These are phyloP conservation scores for Podospora bellae-mahoneyi DNA, from an alignment of 495 filamentous ascomycete genomes.

Conservation along the genomic window DNA sequence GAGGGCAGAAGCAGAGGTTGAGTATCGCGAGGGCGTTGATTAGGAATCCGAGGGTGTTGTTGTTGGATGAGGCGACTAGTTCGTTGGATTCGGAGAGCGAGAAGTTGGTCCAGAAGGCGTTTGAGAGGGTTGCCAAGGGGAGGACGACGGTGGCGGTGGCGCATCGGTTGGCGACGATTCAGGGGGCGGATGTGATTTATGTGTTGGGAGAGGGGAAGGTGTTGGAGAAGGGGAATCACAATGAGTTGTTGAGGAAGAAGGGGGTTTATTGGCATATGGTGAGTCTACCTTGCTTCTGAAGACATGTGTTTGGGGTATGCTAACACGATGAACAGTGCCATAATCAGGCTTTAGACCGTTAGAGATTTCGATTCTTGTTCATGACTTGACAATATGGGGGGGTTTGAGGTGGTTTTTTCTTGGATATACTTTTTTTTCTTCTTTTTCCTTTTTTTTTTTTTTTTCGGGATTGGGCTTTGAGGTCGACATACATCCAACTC, in stretches of 20 bases:
- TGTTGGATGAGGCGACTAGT: conserved; percentile 77
- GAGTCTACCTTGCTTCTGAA: conserved; percentile 12
- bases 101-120: conserved; percentile 63
- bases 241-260: conserved; percentile 43
- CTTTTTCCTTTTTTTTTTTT: background rate
- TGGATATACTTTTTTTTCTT: background rate
- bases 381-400: background rate
- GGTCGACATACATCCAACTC: background rate
- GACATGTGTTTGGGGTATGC: background rate
- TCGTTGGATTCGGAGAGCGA: conserved; percentile 74
- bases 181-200: conserved; percentile 53
- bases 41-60: conserved; percentile 63
- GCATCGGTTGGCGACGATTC: conserved; percentile 54
- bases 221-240: conserved; percentile 52
- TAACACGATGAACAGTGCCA: conserved; percentile 33
- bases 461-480: background rate
- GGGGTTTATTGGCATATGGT: conserved; percentile 50
- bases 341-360: conserved; percentile 41
- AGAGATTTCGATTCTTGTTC: conserved; percentile 3
- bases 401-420: background rate
- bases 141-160: conserved; percentile 73
- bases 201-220: conserved; percentile 52
- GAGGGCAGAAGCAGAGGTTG: conserved; percentile 74
- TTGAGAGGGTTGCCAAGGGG: conserved; percentile 57
- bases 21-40: conserved; percentile 74